Evolutionary conservation across 352 stramenopile species (phyloP).

Genomic region (Pythium aristosporum): DNA sequence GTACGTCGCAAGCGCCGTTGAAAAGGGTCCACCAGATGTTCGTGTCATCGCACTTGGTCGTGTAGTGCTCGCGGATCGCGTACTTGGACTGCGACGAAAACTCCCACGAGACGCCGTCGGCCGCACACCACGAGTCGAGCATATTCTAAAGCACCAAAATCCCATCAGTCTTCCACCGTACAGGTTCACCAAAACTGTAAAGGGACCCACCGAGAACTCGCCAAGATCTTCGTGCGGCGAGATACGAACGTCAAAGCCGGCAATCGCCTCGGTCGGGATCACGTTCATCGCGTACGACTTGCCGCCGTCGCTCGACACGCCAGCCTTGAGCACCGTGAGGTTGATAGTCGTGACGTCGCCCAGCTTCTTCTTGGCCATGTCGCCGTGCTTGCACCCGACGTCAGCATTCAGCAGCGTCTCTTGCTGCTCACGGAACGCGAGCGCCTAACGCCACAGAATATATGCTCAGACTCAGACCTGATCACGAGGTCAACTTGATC

Average conservation of each 20-base stretch:
- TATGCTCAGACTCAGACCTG: neutral
- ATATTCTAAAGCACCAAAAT: slow-evolving; percentile 40
- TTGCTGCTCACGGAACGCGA: slow-evolving; percentile 85
- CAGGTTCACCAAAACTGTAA: neutral
- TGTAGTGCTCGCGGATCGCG: slow-evolving; percentile 58
- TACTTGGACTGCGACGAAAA: slow-evolving; percentile 42
- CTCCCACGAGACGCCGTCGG: slow-evolving; percentile 85
- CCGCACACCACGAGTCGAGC: slow-evolving; percentile 90
- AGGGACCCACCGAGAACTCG: slow-evolving; percentile 59
- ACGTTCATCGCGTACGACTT: slow-evolving; percentile 92
- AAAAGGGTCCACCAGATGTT: slow-evolving; percentile 69
- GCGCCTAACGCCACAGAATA: neutral
- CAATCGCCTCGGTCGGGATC: slow-evolving; percentile 90
- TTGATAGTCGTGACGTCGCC: slow-evolving; percentile 96
- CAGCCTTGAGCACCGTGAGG: slow-evolving; percentile 91
- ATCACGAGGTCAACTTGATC: too few relatives aligned
- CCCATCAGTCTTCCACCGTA: neutral
- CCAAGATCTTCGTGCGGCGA: slow-evolving; percentile 83
- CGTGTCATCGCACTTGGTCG: slow-evolving; percentile 49
- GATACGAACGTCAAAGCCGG: slow-evolving; percentile 95
- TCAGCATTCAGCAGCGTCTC: slow-evolving; percentile 73
- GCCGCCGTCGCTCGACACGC: slow-evolving; percentile 81
- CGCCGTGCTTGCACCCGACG: slow-evolving; percentile 88
- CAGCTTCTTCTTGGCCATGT: slow-evolving; percentile 90
- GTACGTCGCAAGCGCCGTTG: slow-evolving; percentile 42